Base-by-base conservation (phyloP, 306 rosid species). In the Pterocarpus santalinus region DNA sequence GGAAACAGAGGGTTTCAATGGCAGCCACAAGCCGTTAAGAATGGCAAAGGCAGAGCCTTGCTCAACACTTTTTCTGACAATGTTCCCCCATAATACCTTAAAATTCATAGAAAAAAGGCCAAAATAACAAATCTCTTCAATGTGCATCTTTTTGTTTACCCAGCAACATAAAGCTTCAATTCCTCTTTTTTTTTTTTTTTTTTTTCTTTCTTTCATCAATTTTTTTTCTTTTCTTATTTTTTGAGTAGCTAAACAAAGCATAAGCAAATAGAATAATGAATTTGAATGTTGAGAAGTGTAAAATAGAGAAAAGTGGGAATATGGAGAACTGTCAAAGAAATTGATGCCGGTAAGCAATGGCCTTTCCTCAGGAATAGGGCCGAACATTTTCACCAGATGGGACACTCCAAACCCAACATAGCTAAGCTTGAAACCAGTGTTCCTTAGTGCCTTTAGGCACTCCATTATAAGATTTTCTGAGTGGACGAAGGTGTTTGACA, bases 321-420 rank as follows among this genome's bases (percentile, higher is more conserved):
- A 95, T 97, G 98, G 98, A 49, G 98, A 92, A 76, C 97, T 95
- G 70, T 95, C 98, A 77, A 92, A 95, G 83, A 89, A 95, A 79
- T 95, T 95, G 87, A 95, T 90, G 80, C 98, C 98, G 97, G 12
- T 92, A 71, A 79, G 91, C 94, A 68, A 76, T 73, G 76, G 97
- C 97, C 7, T 88, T 8, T 92, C 88, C 28, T 87, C 91, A n/a
- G 98, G 62, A 36, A 95, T 92, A 1, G 84, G 65, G 44, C 97
- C 94, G 86, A 92, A 95, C 65, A 90, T 91, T 68, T 94, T 91
- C 81, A 97, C 98, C n/a, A 95, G 95, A 57, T 97, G 98, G 0
- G 98, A 92, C 6, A 97, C 98, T 34, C 98, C 98, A 80, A 95
- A 95, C 11, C 98, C 97, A 0, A 92, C 89, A 46, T 60, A 41